phyloP scores from a whole-genome alignment of 2,329 filamentous ascomycete species.

The Parastagonospora nodorum region DNA sequence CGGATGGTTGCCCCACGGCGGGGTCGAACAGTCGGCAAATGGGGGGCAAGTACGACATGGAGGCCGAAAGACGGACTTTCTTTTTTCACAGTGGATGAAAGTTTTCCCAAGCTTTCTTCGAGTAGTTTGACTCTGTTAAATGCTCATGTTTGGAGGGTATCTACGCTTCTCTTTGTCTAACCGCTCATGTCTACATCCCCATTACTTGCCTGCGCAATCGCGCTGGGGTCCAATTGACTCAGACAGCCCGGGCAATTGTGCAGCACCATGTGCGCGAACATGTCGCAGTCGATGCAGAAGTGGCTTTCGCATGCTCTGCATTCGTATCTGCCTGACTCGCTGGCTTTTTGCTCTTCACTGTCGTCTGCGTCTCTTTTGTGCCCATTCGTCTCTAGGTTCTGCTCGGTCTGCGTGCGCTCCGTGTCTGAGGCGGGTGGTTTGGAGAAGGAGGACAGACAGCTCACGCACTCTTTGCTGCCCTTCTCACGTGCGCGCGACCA shows the following conservation, averaged over 20 bases:
- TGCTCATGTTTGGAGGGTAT: neutral
- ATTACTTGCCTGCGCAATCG: conserved; percentile 14
- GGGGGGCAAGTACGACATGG: neutral
- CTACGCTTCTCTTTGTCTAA: neutral
- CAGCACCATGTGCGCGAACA: conserved; percentile 90
- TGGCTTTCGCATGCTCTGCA: conserved; percentile 86
- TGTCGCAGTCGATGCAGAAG: conserved; percentile 98
- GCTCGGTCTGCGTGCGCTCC: conserved; percentile 12
- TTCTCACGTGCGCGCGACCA: conserved; percentile 70
- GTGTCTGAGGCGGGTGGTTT: conserved; percentile 19
- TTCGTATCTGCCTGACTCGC: conserved; percentile 85
- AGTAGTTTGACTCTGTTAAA: neutral
- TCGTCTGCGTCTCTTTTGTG: conserved; percentile 31
- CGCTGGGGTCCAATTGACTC: conserved; percentile 38
- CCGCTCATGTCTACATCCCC: conserved; percentile 39
- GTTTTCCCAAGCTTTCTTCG: neutral
- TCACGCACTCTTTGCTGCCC: conserved; percentile 67
- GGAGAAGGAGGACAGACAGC: conserved; percentile 78
- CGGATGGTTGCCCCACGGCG: neutral
- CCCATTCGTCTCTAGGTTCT: conserved; percentile 16
- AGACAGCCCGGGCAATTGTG: conserved; percentile 96
- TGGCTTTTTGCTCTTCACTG: conserved; percentile 56
- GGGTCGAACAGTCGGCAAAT: conserved; percentile 4
- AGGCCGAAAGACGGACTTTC: neutral
- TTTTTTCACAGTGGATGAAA: neutral